Evolutionary conservation across 257 asterid species (phyloP), one percentile per base, ranked within the genome.

Genomic region (Solanum tarijense): DNA sequence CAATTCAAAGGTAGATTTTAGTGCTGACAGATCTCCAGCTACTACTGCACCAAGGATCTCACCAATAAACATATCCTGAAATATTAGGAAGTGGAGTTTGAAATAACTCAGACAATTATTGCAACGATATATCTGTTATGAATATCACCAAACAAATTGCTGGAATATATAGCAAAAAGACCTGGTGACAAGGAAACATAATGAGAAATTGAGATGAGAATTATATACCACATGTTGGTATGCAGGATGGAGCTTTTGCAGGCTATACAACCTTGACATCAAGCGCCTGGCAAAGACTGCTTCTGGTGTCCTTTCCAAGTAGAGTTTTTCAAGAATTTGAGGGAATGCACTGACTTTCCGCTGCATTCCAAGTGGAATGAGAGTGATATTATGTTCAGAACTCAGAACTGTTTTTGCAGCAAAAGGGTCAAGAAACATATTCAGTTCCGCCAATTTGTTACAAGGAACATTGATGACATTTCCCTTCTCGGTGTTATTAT

Each of bases 391-490:
- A 29, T 88, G 91, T 52, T 88, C 89, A 16, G 97, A 93, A 6
- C 79, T 72, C 31, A 96, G 83, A 84, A 95, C 98, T 72, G 72
- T 87, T 76, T 93, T 90, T 89, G 98, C 98, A 36, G 96, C 98
- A 84, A 92, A 88, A 74, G 98, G 98, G 81, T 96, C 98, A 74
- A 96, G 96, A 92, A 93, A 96, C 96, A 95, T 92, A 66, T 95
- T 96, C 79, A 94, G 90, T 79, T 95, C 99, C 12, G 98, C 95
- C 72, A 90, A 90, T 87, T 89, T 84, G 46, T 95, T 95, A 76
- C 93, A 90, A 73, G 95, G 94, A 87, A 90, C 90, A 91, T 91
- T 93, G 72, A 94, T 88, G 39, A 94, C 94, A 89, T 96, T 96
- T 89, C 98, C 98, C 88, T 89, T 89, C 68, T 93, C 91, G 1